Evolutionary conservation across 2,329 filamentous ascomycete genomes (phyloP).

Genomic region (Claviceps sp.): DNA sequence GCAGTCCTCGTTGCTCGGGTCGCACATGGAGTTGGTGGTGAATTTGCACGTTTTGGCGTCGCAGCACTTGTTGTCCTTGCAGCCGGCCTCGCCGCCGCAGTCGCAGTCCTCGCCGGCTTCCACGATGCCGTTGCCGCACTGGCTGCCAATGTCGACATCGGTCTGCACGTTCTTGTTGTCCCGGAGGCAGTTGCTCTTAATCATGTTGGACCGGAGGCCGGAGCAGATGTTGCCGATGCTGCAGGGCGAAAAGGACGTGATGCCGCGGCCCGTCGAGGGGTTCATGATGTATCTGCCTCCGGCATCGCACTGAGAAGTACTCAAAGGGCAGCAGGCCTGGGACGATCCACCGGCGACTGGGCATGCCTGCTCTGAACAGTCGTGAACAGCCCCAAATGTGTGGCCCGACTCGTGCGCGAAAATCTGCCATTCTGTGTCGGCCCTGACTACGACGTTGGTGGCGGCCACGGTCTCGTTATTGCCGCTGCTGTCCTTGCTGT

Average conservation of each 20-base stretch:
- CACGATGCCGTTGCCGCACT: conserved; percentile 95
- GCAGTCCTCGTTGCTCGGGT: conserved; percentile 70
- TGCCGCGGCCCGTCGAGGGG: conserved; percentile 61
- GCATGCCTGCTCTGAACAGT: conserved; percentile 65
- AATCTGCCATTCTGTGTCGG: conserved; percentile 81
- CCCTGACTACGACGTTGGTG: conserved; percentile 80
- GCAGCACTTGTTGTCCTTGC: conserved; percentile 68
- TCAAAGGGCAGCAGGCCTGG: conserved; percentile 69
- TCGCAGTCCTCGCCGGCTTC: conserved; percentile 92
- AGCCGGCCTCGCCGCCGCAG: conserved; percentile 66
- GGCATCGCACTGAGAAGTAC: conserved; percentile 55
- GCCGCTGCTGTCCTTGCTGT: conserved; percentile 32
- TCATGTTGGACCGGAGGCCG: conserved; percentile 65
- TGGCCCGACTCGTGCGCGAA: conserved; percentile 91
- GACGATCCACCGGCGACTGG: conserved; percentile 36
- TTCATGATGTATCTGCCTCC: conserved; percentile 86
- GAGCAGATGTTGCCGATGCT: conserved; percentile 89
- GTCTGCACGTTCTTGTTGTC: conserved; percentile 74
- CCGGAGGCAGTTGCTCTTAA: conserved; percentile 57
- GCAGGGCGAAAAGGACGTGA: conserved; percentile 75
- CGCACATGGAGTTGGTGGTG: conserved; percentile 60
- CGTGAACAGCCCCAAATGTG: conserved; percentile 91
- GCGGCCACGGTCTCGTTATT: conserved; percentile 63
- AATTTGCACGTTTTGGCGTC: conserved; percentile 79
- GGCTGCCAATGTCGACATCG: conserved; percentile 66